These are phyloP conservation scores for Gloeopeniophorella convolvens DNA, from an alignment of 768 basidiomycete species.

Conservation along the genomic window DNA sequence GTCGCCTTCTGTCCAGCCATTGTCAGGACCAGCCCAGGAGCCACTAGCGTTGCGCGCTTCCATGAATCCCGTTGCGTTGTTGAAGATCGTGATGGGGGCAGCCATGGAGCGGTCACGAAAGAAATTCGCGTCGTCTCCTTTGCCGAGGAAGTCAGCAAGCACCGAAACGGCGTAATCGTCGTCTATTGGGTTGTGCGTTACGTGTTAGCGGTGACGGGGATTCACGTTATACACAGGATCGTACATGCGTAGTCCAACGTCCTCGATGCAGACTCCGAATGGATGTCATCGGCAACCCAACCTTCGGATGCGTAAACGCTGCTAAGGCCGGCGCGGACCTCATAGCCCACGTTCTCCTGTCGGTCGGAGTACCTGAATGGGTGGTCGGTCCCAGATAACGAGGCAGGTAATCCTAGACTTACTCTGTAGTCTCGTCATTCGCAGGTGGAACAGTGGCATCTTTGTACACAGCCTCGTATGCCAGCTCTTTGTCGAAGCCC, in stretches of 20 bases:
- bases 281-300: constrained; percentile 74
- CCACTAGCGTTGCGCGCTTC: constrained; percentile 68
- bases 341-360: constrained; percentile 73
- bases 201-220: background rate
- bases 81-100: constrained; percentile 61
- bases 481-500: constrained; percentile 55
- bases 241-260: constrained; percentile 75
- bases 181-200: constrained; percentile 35
- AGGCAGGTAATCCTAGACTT: constrained; percentile 21
- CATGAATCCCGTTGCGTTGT: constrained; percentile 70
- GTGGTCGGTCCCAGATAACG: constrained; percentile 3
- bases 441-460: constrained; percentile 60
- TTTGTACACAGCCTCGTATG: constrained; percentile 71
- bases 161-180: constrained; percentile 71
- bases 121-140: constrained; percentile 42
- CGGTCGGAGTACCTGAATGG: constrained; percentile 58
- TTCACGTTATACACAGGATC: too few relatives aligned
- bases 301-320: constrained; percentile 61
- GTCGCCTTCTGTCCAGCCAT: constrained; percentile 81
- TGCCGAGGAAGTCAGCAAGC: constrained; percentile 49
- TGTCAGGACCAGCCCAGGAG: constrained; percentile 59
- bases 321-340: constrained; percentile 72
- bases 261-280: constrained; percentile 73
- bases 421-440: constrained; percentile 48
- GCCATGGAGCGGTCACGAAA: constrained; percentile 50